Percentiles rank a stretch among this genome's conserved stretches.
Conservation (phyloP, 2,329 filamentous ascomycete genomes). For the Akanthomyces uredinophilus region DNA sequence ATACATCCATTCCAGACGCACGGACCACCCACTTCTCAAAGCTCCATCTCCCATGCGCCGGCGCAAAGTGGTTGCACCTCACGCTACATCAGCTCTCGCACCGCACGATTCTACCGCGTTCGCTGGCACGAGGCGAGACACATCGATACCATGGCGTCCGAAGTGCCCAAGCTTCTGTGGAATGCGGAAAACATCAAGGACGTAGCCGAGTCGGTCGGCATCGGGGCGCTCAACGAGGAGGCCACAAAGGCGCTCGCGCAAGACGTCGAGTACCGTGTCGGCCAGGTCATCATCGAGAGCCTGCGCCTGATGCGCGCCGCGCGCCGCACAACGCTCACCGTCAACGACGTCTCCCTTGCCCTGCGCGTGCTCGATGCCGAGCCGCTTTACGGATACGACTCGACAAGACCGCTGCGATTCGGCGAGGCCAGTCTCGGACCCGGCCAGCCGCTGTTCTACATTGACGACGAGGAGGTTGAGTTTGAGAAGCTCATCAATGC, state of each 20-base stretch:
- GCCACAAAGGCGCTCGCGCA: conserved; percentile 82
- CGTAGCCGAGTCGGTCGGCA: conserved; percentile 92
- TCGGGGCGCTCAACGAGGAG: conserved; percentile 74
- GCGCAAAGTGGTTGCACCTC: background rate
- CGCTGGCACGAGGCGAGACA: background rate
- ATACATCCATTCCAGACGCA: background rate
- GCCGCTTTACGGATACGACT: conserved; percentile 94
- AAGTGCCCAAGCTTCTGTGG: conserved; percentile 65
- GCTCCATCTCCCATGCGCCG: background rate
- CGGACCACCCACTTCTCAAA: background rate
- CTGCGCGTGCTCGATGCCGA: conserved; percentile 85
- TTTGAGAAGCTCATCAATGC: conserved; percentile 99
- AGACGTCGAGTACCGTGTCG: conserved; percentile 92
- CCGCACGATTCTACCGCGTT: background rate
- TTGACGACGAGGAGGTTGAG: conserved; percentile 97
- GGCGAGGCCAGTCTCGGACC: conserved; percentile 91
- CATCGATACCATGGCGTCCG: conserved; percentile 30
- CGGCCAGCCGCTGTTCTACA: conserved; percentile 91
- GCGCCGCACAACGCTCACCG: conserved; percentile 79
- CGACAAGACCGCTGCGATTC: conserved; percentile 79
- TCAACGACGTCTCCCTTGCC: conserved; percentile 84
- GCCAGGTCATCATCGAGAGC: conserved; percentile 88
- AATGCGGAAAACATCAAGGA: conserved; percentile 94
- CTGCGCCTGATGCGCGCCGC: conserved; percentile 94
- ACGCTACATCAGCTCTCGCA: background rate